phyloP scores from a whole-genome alignment of 2,329 filamentous ascomycete species.

The Nakataea oryzae region DNA sequence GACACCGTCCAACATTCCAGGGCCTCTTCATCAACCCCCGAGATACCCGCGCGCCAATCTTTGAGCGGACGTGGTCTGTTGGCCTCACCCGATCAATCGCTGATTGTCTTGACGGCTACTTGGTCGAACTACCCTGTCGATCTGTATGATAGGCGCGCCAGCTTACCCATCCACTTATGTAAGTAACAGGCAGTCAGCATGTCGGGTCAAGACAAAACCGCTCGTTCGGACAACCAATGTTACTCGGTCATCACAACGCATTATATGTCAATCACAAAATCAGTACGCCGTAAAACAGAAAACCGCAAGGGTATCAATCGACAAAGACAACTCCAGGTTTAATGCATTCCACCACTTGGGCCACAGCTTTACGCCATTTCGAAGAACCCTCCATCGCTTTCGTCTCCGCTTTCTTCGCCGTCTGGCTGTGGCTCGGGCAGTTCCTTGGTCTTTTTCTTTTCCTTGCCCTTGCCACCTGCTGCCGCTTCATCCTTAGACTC shows the following conservation, averaged over 20 bases:
- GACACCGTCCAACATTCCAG: not conserved
- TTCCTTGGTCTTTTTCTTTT: not conserved
- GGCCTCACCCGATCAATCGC: not conserved
- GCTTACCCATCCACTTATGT: too few species aligned
- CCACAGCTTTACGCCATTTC: not conserved
- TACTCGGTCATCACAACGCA: not conserved
- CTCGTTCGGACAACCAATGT: too few species aligned
- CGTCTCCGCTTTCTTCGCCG: slow-evolving; percentile 13
- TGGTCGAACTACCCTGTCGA: too few species aligned
- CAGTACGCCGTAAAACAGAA: not conserved
- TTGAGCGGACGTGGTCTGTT: not conserved
- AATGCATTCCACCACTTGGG: not conserved
- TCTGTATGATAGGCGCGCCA: too few species aligned
- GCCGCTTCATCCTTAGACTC: slow-evolving; percentile 5
- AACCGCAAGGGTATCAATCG: not conserved
- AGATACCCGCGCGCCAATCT: not conserved
- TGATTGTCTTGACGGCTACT: not conserved
- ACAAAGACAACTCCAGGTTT: not conserved
- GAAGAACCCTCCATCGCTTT: slow-evolving; percentile 31
- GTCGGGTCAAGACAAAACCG: too few species aligned
- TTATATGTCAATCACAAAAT: not conserved
- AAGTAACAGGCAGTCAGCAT: too few species aligned
- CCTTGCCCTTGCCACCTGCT: not conserved
- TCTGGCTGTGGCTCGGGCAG: not conserved
- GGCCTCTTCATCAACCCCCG: too few species aligned